phyloP scores from a whole-genome alignment of 2,329 filamentous ascomycete genomes.

The Leptographium flavum region DNA sequence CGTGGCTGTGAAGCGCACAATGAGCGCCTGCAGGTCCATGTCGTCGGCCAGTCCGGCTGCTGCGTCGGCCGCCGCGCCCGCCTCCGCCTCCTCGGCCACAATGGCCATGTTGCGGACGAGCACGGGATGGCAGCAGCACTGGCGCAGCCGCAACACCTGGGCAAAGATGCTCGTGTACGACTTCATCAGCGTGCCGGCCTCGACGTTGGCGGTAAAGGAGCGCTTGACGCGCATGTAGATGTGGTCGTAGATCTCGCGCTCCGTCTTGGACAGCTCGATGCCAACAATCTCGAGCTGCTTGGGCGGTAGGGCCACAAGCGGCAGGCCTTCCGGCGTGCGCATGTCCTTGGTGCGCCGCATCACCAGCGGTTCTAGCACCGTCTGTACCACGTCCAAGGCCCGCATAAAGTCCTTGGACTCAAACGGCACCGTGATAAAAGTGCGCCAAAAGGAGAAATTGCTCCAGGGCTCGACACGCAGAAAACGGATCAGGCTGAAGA shows the following conservation, averaged over 20 bases:
- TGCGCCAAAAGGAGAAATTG: constrained; percentile 98
- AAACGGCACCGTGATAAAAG: constrained; percentile 94
- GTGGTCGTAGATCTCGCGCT: constrained; percentile 84
- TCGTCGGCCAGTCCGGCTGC: constrained; percentile 77
- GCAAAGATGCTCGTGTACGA: constrained; percentile 96
- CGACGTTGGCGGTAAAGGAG: constrained; percentile 73
- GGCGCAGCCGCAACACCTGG: constrained; percentile 81
- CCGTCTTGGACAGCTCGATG: constrained; percentile 70
- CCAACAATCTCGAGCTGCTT: constrained; percentile 76
- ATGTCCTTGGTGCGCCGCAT: constrained; percentile 93
- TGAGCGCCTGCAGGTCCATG: constrained; percentile 82
- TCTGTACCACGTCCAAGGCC: constrained; percentile 92
- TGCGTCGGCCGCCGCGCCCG: constrained; percentile 61
- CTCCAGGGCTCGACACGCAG: constrained; percentile 93
- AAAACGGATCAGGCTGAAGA: constrained; percentile 88
- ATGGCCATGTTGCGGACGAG: constrained; percentile 75
- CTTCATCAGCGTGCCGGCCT: constrained; percentile 85
- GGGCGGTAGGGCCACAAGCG: constrained; percentile 65
- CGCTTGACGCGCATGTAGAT: constrained; percentile 73
- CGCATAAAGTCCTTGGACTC: constrained; percentile 90
- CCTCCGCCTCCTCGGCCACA: constrained; percentile 78
- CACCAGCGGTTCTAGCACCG: constrained; percentile 88
- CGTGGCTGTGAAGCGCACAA: constrained; percentile 65
- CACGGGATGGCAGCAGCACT: constrained; percentile 87
- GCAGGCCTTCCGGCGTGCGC: constrained; percentile 73